Conservation (phyloP, 2,329 filamentous ascomycete species). For the Fusarium miscanthi region DNA sequence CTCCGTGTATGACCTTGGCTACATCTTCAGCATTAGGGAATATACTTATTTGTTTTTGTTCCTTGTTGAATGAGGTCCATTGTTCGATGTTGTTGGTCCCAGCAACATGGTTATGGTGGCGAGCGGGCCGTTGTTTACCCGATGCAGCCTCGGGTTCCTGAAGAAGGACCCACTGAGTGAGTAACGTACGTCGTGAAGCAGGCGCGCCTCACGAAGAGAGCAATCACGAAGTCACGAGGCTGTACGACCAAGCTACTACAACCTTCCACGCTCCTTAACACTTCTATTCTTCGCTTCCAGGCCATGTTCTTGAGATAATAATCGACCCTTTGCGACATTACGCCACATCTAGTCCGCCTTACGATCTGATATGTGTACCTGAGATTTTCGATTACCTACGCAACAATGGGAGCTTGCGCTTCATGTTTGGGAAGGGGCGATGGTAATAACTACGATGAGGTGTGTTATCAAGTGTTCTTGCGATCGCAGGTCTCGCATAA, state of each 20-base stretch:
- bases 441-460: conserved; percentile 66
- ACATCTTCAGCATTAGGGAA: not conserved
- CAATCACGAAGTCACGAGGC: conserved; percentile 35
- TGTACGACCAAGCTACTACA: conserved; percentile 26
- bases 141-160: conserved; percentile 29
- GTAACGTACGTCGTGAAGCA: conserved; percentile 41
- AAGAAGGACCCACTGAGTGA: conserved; percentile 42
- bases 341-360: not conserved
- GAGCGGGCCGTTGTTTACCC: conserved; percentile 44
- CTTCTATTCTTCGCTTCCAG: not conserved
- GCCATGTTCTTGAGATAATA: conserved; percentile 13
- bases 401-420: conserved; percentile 68
- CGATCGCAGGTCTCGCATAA: not conserved
- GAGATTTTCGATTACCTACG: conserved; percentile 30
- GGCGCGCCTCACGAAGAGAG: conserved; percentile 36
- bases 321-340: conserved; percentile 2
- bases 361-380: conserved; percentile 39
- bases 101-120: conserved; percentile 25
- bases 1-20: not conserved
- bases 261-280: conserved; percentile 34
- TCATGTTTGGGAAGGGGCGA: conserved; percentile 68
- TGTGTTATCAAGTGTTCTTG: conserved; percentile 45
- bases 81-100: conserved; percentile 23
- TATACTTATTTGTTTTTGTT: not conserved
- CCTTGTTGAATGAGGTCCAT: not conserved